phyloP scores from a whole-genome alignment of 2,329 filamentous ascomycete species.

The Fulvia fulva region DNA sequence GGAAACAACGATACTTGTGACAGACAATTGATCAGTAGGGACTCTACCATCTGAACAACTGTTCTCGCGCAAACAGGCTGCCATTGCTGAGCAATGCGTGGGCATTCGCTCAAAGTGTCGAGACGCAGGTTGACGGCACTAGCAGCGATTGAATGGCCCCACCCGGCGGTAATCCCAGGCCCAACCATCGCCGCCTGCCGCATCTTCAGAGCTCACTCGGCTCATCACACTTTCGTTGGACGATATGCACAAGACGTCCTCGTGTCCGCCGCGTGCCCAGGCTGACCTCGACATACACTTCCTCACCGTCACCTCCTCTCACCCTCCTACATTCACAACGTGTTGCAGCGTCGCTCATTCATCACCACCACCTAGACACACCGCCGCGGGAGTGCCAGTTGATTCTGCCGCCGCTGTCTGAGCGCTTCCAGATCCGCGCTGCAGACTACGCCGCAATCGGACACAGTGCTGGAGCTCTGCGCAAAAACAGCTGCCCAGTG shows the following conservation, averaged over 20 bases:
- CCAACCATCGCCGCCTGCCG: neutral
- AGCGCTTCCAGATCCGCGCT: neutral
- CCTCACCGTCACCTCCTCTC: neutral
- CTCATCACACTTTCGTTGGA: neutral
- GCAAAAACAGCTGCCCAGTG: slow-evolving; percentile 12
- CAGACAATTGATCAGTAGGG: neutral
- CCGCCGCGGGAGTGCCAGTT: neutral
- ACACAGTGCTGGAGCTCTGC: neutral
- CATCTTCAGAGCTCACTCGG: neutral
- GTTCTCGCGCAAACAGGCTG: neutral
- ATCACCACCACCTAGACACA: neutral
- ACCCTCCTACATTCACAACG: neutral
- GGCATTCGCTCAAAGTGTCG: neutral
- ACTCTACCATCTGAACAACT: neutral
- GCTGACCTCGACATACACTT: neutral
- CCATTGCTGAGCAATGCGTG: neutral
- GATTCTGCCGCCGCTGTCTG: neutral
- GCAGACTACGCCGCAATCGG: neutral
- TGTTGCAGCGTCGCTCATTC: neutral
- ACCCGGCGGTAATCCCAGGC: slow-evolving; percentile 1
- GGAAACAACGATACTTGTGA: neutral
- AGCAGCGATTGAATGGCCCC: neutral
- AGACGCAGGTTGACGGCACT: slow-evolving; percentile 2
- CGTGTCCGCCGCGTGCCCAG: neutral
- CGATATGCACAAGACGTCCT: neutral